phyloP scores from a whole-genome alignment of 345 rosid species.

The Gossypium arboreum region DNA sequence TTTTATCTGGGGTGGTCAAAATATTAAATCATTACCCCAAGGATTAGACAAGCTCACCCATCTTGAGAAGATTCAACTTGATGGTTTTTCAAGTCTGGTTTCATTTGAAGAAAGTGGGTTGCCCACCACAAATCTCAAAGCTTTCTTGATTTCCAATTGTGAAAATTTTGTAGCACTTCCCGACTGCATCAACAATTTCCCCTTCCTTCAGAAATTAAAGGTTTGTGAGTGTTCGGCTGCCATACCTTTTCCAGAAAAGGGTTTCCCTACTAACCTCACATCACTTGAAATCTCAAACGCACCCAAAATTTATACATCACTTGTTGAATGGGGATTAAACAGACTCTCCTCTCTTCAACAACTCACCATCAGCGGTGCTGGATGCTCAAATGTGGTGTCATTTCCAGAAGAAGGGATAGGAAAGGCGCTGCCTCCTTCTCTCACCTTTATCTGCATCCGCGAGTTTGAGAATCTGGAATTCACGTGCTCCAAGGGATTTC shows the following conservation, averaged over 20 bases:
- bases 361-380: neutral
- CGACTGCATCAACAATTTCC: neutral
- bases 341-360: neutral
- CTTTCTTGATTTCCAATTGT: neutral
- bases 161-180: neutral
- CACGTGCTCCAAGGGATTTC: neutral
- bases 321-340: neutral
- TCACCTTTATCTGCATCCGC: neutral
- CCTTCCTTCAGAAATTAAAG: neutral
- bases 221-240: neutral
- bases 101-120: no score
- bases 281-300: no score
- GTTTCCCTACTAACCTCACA: neutral
- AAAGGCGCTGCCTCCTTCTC: neutral
- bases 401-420: neutral
- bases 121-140: no score
- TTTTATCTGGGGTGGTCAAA: no score
- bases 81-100: neutral
- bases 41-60: neutral
- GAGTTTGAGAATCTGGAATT: neutral
- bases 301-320: neutral
- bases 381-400: neutral
- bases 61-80: neutral
- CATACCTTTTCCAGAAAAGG: neutral
- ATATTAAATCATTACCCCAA: neutral